Evolutionary conservation across 73 alveolate genomes (phyloP).

Genomic region (Paramecium tetraurelia): DNA sequence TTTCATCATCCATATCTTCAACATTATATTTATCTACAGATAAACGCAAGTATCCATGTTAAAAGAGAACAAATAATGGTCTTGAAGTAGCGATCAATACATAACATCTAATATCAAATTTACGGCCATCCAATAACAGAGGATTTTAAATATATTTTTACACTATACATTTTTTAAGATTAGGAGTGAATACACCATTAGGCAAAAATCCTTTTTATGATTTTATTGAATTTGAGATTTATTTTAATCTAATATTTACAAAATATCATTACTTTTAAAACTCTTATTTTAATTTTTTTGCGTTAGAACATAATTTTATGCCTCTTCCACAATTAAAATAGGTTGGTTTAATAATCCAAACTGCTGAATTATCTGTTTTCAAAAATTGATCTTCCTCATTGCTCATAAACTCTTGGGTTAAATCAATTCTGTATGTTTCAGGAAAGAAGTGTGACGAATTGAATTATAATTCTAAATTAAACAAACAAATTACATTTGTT

Average conservation of each 20-base stretch:
- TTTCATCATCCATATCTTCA: constrained; percentile 63
- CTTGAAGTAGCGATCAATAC: constrained; percentile 81
- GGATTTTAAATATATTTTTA: constrained; percentile 52
- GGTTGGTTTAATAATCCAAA: constrained; percentile 64
- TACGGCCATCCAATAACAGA: constrained; percentile 74
- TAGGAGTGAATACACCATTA: constrained; percentile 6
- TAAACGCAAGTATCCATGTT: constrained; percentile 75
- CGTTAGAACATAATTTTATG: constrained; percentile 51
- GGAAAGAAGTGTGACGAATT: constrained; percentile 53
- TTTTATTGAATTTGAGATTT: not conserved
- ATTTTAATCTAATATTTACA: not conserved
- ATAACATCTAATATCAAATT: constrained; percentile 90
- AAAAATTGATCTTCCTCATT: constrained; percentile 50
- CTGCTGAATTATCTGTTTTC: constrained; percentile 31
- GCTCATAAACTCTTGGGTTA: constrained; percentile 31
- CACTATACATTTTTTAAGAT: constrained; percentile 51
- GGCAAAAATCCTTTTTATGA: constrained; percentile 28
- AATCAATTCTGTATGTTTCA: constrained; percentile 57
- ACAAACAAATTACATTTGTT: constrained; percentile 12
- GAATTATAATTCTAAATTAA: constrained; percentile 23
- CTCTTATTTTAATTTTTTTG: constrained; percentile 53
- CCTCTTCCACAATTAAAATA: constrained; percentile 64
- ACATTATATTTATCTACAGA: constrained; percentile 67
- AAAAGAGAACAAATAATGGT: constrained; percentile 75
- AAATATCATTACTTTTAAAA: not conserved